These are phyloP conservation scores for Sanguinoderma infundibulare DNA, from an alignment of 1,284 basidiomycete species.

Conservation along the genomic window DNA sequence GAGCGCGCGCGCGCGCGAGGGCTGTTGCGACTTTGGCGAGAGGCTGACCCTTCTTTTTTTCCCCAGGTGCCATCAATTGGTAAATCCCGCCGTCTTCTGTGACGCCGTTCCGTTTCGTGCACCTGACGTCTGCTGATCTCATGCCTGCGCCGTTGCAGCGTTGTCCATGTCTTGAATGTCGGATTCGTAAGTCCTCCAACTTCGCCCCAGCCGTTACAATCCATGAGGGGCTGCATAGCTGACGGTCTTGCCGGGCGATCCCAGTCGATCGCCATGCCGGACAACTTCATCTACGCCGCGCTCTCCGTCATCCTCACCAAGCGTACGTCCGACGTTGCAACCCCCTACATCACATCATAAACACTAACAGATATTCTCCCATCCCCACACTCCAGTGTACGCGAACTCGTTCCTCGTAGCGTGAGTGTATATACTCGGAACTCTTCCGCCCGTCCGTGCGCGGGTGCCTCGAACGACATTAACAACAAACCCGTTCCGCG, in stretches of 20 bases:
- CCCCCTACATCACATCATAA: not conserved
- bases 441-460: too few relatives aligned
- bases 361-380: not conserved
- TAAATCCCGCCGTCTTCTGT: not conserved
- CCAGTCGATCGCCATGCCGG: slow-evolving; percentile 8
- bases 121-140: not conserved
- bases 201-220: too few relatives aligned
- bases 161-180: slow-evolving; percentile 13
- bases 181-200: slow-evolving; percentile 11
- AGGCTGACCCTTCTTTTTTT: not conserved
- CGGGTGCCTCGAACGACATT: too few relatives aligned
- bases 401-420: slow-evolving; percentile 14
- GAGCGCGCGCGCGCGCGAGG: too few relatives aligned
- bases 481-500: too few relatives aligned
- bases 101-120: not conserved
- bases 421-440: too few relatives aligned
- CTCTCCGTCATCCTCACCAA: slow-evolving; percentile 12
- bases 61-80: slow-evolving; percentile 8
- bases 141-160: not conserved
- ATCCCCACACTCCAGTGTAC: slow-evolving; percentile 10
- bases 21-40: not conserved
- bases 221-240: too few relatives aligned
- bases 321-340: not conserved
- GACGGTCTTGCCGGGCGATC: not conserved
- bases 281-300: slow-evolving; percentile 13